Evolutionary conservation across 2,329 filamentous ascomycete species (phyloP), one percentile per base, ranked within the genome.

Genomic region (Xylariaceae sp.): DNA sequence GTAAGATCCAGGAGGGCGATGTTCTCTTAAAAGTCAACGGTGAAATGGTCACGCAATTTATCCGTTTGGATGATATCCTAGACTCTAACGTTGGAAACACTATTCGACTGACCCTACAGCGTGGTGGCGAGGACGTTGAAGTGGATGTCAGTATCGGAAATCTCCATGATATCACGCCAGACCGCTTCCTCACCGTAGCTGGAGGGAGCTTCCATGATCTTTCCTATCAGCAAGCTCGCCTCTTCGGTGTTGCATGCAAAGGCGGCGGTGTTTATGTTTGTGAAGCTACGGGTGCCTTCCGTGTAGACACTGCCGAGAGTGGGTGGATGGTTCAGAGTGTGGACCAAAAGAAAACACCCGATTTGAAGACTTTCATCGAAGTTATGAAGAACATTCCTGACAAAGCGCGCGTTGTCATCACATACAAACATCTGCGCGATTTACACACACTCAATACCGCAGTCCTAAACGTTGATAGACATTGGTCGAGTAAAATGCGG

Each of bases 401-500:
- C 72, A 81, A 78, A 67, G 83, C 91, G 29, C 83, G 94, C 50
- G 87, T 99, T 10, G 92, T 97, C 29, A 87, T 97, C 53, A 94
- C 89, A 7, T 99, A 96, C 75, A 94, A 95, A 72, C 92, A 99
- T 69, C 85, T 99, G 36, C 81, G 92, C 53, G 95, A 99, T 69
- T 77, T 99, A 53, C 94, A 99, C 71, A 96, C 92, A 0, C 81
- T 95, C 50, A 92, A 95, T 70, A 99, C 94, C 0, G 89, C 87
- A 54, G 92, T 99, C 68, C 81, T 96, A 60, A 87, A 94, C 61
- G 83, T 99, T 51, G 94, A 99, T 70, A 85, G 94, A 41, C 94
- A 99, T 72, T 99, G 94, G 94, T 87, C 90, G 47, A 86, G 86
- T 53, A 95, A 95, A 75, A 97, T 99, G 88, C 87, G 91, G 66